Base-by-base conservation (phyloP, 2,329 filamentous ascomycete species). In the Arthrobotrys entomopaga region DNA sequence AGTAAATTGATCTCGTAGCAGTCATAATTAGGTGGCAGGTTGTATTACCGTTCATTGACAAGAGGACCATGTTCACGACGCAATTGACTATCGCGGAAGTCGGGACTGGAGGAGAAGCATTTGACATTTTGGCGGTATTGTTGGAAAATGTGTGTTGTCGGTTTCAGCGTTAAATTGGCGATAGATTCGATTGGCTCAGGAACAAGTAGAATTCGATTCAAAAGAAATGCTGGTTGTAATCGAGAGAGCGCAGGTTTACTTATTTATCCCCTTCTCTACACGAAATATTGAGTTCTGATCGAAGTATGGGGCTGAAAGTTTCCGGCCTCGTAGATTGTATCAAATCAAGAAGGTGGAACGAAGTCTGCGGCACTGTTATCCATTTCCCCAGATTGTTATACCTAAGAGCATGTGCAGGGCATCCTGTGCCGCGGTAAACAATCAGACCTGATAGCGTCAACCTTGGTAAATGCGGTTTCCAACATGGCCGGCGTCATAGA, bases 81-180 rank as follows among this genome's bases (percentile, higher is more conserved):
- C 70, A 74, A 29, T 74, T 74, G 10, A 74, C 63, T 34, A 74
- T 67, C 5, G 70, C 70, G n/a, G 70, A 74, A 40, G 70, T 67
- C 38, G 70, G 70, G 46, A 74, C 57, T 20, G 57, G 58, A 13
- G 70, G 70, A n/a, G 63, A 64, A 22, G 34, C 6, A 0, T 60
- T 56, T 42, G 63, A 67, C 63, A 66, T 74, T 34, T 29, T 52
- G 22, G 40, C 15, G 20, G 29, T n/a, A 29, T 46, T 63, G 69
- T 73, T 65, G 57, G n/a, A 34, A 34, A 34, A 34, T 6, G 6
- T 8, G 29, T 34, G 29, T 34, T 34, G 29, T 34, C 29, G 29
- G 29, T 34, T 34, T 46, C 42, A 13, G 6, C 15, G 15, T 46
- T 5, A 1, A n/a, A 13, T 19, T 46, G 3, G 2, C 1, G 5